Base-by-base conservation (phyloP, 257 asterid genomes). In the Penstemon newberryi region DNA sequence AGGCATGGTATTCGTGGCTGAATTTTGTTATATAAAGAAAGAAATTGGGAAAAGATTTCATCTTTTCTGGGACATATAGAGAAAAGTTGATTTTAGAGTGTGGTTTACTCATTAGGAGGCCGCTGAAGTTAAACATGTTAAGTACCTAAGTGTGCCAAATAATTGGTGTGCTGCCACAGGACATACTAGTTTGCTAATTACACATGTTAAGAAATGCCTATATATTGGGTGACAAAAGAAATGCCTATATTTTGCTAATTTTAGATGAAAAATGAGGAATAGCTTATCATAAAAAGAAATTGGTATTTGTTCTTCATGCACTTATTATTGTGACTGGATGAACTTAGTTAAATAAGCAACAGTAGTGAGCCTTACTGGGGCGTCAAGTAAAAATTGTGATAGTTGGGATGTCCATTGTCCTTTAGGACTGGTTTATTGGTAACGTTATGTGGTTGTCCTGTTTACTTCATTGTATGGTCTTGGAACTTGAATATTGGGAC, bases 221-320 rank as follows among this genome's bases (percentile, higher is more conserved):
- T 25, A 25, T 25, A 25, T 25, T 25, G 33, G 33, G 33, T 25
- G 33, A 15, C 18, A 15, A 15, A 15, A 15, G 18, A 15, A 15
- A 15, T 15, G 0, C 18, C 0, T 15, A 15, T 0, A 0, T 15
- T 15, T 15, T 15, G 33, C 33, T 25, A 1, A 66, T 10, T 68
- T 19, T 46, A 57, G 49, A 58, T 43, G 56, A 15, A 19, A 10
- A 52, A 55, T 54, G 25, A 41, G 45, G 59, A 18, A 12, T 6
- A 36, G 36, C n/a, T 54, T 55, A 56, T 67, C 72, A 12, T 45
- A 18, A 49, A 25, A 15, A 15, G 18, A 15, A 19, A 7, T 41
- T 40, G 66, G 10, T n/a, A 7, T n/a, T 40, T 10, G 42, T 62
- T n/a, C 67, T 62, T 52, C 25, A 43, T 62, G 38, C 15, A 25